phyloP scores from a whole-genome alignment of 2,329 filamentous ascomycete genomes.

The Arachnomyces sp. region DNA sequence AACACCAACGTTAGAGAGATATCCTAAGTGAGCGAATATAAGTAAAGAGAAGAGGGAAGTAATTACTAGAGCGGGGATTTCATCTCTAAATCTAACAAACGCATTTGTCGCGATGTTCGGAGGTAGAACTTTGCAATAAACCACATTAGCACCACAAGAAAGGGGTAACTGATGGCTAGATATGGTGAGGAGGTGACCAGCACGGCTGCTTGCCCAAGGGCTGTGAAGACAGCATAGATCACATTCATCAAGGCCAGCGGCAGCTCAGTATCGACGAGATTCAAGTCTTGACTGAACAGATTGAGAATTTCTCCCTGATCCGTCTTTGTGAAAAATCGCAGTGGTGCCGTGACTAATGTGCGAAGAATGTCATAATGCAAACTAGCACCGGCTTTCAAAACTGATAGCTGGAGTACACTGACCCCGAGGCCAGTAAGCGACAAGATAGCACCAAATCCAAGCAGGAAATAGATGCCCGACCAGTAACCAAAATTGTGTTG shows the following conservation, averaged over 20 bases:
- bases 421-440: slow-evolving; percentile 15
- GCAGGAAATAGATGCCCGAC: slow-evolving; percentile 19
- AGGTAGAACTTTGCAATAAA: slow-evolving; percentile 33
- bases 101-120: slow-evolving; percentile 36
- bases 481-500: slow-evolving; percentile 17
- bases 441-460: slow-evolving; percentile 19
- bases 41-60: neutral
- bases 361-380: slow-evolving; percentile 17
- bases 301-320: slow-evolving; percentile 41
- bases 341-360: slow-evolving; percentile 23
- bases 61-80: slow-evolving; percentile 33
- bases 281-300: slow-evolving; percentile 41
- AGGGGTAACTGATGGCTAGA: slow-evolving; percentile 20
- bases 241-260: slow-evolving; percentile 27
- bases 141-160: slow-evolving; percentile 19
- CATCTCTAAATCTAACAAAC: slow-evolving; percentile 36
- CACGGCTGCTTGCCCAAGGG: slow-evolving; percentile 18
- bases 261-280: slow-evolving; percentile 39
- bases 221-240: slow-evolving; percentile 11
- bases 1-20: neutral
- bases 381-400: slow-evolving; percentile 16
- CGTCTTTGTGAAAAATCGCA: slow-evolving; percentile 37
- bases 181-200: slow-evolving; percentile 19
- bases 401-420: slow-evolving; percentile 13
- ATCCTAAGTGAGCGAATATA: neutral